Percentiles rank a stretch among this genome's conserved stretches.
phyloP scores from a whole-genome alignment of 257 asterid genomes.

The Fraxinus pennsylvanica region DNA sequence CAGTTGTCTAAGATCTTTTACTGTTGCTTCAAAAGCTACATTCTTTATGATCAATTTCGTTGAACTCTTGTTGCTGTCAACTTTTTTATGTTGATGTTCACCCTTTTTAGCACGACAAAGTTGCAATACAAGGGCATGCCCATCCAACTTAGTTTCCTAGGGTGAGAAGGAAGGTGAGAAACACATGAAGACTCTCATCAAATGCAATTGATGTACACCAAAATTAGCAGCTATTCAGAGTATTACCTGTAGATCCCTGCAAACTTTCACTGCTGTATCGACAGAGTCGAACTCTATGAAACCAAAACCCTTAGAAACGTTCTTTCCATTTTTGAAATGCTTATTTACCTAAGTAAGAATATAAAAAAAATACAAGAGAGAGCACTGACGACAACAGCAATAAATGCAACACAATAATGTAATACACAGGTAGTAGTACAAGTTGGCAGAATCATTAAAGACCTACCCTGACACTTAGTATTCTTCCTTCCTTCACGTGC shows the following conservation, averaged over 20 bases:
- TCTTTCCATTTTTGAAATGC: conserved; percentile 85
- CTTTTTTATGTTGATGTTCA: conserved; percentile 43
- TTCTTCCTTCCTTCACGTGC: conserved; percentile 72
- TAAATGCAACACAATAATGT: neutral
- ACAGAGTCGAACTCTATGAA: conserved; percentile 81
- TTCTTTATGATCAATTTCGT: conserved; percentile 85
- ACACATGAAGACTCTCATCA: neutral
- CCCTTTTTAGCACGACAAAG: conserved; percentile 74
- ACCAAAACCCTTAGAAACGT: conserved; percentile 89
- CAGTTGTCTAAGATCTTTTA: conserved; percentile 81
- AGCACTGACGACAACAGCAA: conserved; percentile 2
- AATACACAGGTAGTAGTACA: conserved; percentile 8
- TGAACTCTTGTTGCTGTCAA: conserved; percentile 62
- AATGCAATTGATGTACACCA: neutral
- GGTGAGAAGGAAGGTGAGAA: neutral
- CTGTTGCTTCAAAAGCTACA: conserved; percentile 96
- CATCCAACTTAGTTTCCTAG: conserved; percentile 87
- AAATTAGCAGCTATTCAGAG: neutral
- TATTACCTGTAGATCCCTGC: conserved; percentile 78
- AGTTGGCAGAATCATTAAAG: conserved; percentile 24
- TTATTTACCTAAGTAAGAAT: conserved; percentile 68
- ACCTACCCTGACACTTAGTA: conserved; percentile 83
- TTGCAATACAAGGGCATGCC: conserved; percentile 91
- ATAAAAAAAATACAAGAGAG: neutral
- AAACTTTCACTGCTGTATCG: conserved; percentile 70